Percentiles rank a stretch among this genome's conserved stretches.
Conservation (phyloP, 805 yeast genomes). For the Starmerella bombicola region DNA sequence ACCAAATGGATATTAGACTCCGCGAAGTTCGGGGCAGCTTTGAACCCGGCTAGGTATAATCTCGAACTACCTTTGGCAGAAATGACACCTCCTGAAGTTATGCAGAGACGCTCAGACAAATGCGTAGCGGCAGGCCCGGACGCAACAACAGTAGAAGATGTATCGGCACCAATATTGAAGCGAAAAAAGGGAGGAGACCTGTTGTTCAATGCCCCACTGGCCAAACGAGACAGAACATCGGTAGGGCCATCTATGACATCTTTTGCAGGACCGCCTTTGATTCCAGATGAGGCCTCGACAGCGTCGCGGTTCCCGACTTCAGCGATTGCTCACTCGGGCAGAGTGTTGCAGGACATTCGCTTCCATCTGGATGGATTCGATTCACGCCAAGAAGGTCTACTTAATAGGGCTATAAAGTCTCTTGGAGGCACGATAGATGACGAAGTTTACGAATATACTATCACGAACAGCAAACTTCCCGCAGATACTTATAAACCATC, state of each 20-base stretch:
- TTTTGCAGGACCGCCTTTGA: conserved; percentile 1
- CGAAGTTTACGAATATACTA: conserved; percentile 12
- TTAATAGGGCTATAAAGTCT: conserved; percentile 35
- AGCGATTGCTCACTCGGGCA: conserved; percentile 1
- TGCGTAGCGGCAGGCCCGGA: background rate
- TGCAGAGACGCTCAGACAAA: background rate
- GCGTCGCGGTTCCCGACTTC: background rate
- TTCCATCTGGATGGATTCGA: conserved; percentile 38
- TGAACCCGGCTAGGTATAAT: conserved; percentile 30
- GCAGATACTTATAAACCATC: conserved; percentile 3
- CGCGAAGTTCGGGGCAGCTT: conserved; percentile 31
- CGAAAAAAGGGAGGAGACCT: conserved; percentile 6
- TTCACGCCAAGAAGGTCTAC: conserved; percentile 29
- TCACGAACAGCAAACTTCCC: conserved; percentile 24
- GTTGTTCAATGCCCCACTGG: conserved; percentile 2
- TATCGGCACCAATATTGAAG: conserved; percentile 4
- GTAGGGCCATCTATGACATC: conserved; percentile 1
- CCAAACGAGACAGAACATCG: conserved; percentile 8
- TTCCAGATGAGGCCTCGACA: background rate
- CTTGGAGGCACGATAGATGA: conserved; percentile 33
- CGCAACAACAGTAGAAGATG: background rate
- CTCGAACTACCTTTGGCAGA: conserved; percentile 8
- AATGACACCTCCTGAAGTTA: conserved; percentile 7
- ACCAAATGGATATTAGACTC: conserved; percentile 37
- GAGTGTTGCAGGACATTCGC: conserved; percentile 33